Evolutionary conservation across 805 yeast species (phyloP).

Genomic region (Saturnispora dispora): DNA sequence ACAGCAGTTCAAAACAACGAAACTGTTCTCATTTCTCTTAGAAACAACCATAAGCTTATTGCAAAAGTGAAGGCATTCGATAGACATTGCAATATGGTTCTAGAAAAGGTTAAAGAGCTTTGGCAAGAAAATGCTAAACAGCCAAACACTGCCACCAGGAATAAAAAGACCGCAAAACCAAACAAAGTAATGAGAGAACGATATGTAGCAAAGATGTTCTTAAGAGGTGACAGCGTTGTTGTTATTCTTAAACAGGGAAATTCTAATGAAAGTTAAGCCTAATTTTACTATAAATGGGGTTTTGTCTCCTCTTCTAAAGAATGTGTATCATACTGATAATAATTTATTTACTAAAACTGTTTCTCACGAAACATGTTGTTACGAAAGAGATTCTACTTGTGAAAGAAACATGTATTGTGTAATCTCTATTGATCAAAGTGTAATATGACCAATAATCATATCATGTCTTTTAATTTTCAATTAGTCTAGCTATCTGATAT

Average conservation of each 20-base stretch:
- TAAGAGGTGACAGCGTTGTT: slow-evolving; percentile 93
- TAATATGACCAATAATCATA: no score
- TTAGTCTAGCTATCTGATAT: background rate
- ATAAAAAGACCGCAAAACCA: slow-evolving; percentile 1
- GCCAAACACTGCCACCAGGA: slow-evolving; percentile 24
- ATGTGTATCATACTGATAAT: background rate
- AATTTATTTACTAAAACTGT: background rate
- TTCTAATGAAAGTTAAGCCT: background rate
- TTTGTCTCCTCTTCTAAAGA: background rate
- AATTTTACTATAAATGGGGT: background rate
- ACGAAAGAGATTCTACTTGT: no score
- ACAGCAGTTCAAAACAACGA: slow-evolving; percentile 60
- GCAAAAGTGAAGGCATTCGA: slow-evolving; percentile 92
- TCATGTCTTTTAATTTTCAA: no score
- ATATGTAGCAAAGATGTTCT: slow-evolving; percentile 79
- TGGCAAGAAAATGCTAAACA: slow-evolving; percentile 29
- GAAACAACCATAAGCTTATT: slow-evolving; percentile 87
- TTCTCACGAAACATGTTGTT: background rate
- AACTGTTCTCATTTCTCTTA: slow-evolving; percentile 73
- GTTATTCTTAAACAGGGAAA: slow-evolving; percentile 42
- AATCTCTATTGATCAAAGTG: background rate
- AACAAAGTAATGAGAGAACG: slow-evolving; percentile 43
- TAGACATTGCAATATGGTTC: slow-evolving; percentile 87
- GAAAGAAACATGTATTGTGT: background rate
- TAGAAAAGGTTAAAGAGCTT: slow-evolving; percentile 85